Percentiles rank a stretch among this genome's conserved stretches.
These are phyloP conservation scores for Rhizoctonia solani DNA, from an alignment of 1,284 basidiomycete genomes.

Conservation along the genomic window DNA sequence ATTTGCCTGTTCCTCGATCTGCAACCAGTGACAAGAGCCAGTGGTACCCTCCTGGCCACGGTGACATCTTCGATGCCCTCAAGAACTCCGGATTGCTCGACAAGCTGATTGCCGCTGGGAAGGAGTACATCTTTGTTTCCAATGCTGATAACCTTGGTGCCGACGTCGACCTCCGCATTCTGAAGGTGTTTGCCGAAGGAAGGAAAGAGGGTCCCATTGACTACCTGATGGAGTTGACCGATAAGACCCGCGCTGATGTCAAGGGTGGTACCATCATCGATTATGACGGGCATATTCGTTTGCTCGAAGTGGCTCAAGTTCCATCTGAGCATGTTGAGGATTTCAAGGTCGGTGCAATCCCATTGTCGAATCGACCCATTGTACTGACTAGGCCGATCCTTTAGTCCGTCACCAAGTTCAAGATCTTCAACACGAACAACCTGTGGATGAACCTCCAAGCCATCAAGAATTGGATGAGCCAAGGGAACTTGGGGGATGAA, in stretches of 20 bases:
- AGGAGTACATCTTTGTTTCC: slow-evolving; percentile 99
- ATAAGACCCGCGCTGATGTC: slow-evolving; percentile 99
- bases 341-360: slow-evolving; percentile 78
- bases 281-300: slow-evolving; percentile 91
- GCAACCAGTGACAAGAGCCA: slow-evolving; percentile 91
- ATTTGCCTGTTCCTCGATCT: slow-evolving; percentile 85
- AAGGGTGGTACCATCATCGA: slow-evolving; percentile 99
- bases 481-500: slow-evolving; percentile 74
- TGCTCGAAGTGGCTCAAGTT: slow-evolving; percentile 98
- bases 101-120: slow-evolving; percentile 91
- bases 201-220: slow-evolving; percentile 59
- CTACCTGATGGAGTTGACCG: slow-evolving; percentile 98
- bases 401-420: slow-evolving; percentile 80
- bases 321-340: slow-evolving; percentile 98
- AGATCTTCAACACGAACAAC: slow-evolving; percentile 96
- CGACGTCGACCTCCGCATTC: slow-evolving; percentile 84
- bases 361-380: slow-evolving; percentile 33
- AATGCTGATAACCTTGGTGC: slow-evolving; percentile 99
- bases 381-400: slow-evolving; percentile 38
- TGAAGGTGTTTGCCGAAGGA: slow-evolving; percentile 89
- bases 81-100: slow-evolving; percentile 96
- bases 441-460: slow-evolving; percentile 86
- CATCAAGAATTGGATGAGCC: slow-evolving; percentile 94
- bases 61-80: slow-evolving; percentile 93
- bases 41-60: slow-evolving; percentile 95